Conservation (phyloP, 78 protist species). For the Blattamonas nauphoetae region DNA sequence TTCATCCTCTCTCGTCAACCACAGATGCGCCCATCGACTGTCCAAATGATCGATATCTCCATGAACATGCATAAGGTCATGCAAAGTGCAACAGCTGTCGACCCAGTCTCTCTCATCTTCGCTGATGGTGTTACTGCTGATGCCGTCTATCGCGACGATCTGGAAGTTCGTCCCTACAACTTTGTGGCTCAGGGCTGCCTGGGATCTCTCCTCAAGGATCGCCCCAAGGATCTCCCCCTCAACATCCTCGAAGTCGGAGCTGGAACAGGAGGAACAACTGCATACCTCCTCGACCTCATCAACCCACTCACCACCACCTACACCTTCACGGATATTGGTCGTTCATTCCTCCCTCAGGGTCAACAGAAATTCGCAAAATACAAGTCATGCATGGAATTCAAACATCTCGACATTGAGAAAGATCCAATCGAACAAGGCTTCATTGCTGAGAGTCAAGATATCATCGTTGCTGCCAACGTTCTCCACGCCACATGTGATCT, state of each 20-base stretch:
- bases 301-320: not conserved
- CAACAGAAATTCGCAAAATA: not conserved
- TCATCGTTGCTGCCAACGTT: slow-evolving; percentile 8
- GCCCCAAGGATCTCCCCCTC: not conserved
- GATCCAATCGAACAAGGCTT: not conserved
- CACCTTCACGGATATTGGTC: not conserved
- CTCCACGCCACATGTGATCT: slow-evolving; percentile 5
- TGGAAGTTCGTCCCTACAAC: slow-evolving; percentile 4
- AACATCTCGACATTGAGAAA: not conserved
- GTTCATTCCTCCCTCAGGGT: not conserved
- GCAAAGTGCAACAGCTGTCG: too few species aligned
- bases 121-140: not conserved
- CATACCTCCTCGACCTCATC: not conserved
- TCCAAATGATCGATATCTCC: not conserved
- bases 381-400: not conserved
- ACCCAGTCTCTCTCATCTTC: not conserved
- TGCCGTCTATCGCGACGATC: slow-evolving; percentile 5
- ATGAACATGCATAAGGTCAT: not conserved
- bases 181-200: not conserved
- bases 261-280: not conserved
- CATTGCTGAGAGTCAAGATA: not conserved
- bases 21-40: not conserved
- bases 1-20: not conserved
- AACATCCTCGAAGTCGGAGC: slow-evolving; percentile 6
- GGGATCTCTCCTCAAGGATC: not conserved